Percentiles rank a stretch among this genome's conserved stretches.
Conservation (phyloP, 805 yeast genomes). For the Wickerhamiella parazyma region DNA sequence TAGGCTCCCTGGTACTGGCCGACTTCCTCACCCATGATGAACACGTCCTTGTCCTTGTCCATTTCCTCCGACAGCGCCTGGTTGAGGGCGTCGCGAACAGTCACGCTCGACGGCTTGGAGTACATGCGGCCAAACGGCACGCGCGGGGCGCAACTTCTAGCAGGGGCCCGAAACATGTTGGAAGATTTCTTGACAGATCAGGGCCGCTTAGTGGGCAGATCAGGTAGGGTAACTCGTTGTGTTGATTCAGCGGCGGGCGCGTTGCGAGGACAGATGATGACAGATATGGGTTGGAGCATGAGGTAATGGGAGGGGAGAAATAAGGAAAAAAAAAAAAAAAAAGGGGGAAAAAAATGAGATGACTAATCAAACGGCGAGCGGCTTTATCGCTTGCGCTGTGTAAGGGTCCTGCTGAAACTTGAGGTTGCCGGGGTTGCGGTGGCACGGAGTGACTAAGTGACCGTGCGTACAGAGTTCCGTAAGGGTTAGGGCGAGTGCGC, state of each 20-base stretch:
- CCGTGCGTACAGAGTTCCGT: no score
- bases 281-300: no score
- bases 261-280: no score
- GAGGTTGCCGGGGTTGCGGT: no score
- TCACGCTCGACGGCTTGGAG: constrained; percentile 30
- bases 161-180: not conserved
- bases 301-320: no score
- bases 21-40: constrained; percentile 97
- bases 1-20: constrained; percentile 99
- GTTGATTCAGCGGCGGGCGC: not conserved
- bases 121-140: not conserved
- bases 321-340: no score
- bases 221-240: not conserved
- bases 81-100: constrained; percentile 96
- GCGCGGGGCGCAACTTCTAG: not conserved
- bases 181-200: not conserved
- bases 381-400: no score
- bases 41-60: constrained; percentile 88
- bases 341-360: no score
- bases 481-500: no score
- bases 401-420: no score
- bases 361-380: no score
- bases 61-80: constrained; percentile 92
- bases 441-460: no score
- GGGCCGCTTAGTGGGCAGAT: not conserved